Evolutionary conservation across 371 early-diverging fungal genomes (phyloP).

Genomic region (Mucor plumbeus): DNA sequence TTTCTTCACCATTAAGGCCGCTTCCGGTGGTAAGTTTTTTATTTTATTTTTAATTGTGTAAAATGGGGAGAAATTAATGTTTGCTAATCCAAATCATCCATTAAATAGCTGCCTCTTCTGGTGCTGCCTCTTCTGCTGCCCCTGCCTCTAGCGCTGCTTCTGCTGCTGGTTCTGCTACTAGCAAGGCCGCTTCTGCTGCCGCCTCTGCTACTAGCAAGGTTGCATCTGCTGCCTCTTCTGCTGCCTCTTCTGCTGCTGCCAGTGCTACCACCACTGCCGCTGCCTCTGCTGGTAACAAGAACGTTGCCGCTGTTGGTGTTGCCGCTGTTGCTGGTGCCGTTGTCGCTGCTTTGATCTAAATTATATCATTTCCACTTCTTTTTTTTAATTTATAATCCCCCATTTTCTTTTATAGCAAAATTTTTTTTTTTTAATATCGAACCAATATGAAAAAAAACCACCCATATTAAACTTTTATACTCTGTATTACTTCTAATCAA

Average conservation of each 20-base stretch:
- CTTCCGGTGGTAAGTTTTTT: conserved; percentile 23
- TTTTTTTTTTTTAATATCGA: conserved; percentile 1
- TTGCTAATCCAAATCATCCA: neutral
- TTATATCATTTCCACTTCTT: neutral
- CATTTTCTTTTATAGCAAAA: conserved; percentile 3
- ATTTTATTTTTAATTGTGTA: neutral
- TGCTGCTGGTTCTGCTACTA: conserved; percentile 1
- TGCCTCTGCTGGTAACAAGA: conserved; percentile 34
- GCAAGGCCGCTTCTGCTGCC: conserved; percentile 14
- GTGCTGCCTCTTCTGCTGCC: conserved; percentile 8
- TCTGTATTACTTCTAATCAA: conserved; percentile 12
- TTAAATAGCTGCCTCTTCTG: conserved; percentile 12
- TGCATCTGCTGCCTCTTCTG: conserved; percentile 8
- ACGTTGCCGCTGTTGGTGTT: conserved; percentile 33
- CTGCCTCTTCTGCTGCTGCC: conserved; percentile 6
- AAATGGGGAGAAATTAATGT: neutral
- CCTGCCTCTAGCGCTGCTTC: conserved; percentile 8
- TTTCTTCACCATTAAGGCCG: conserved; percentile 47
- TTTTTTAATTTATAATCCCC: conserved; percentile 5
- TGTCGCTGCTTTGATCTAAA: conserved; percentile 35
- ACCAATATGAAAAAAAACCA: conserved; percentile 6
- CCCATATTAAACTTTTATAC: conserved; percentile 8
- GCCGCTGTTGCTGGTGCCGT: conserved; percentile 37
- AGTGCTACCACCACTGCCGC: conserved; percentile 16
- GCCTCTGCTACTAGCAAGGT: conserved; percentile 12